Percentiles rank a stretch among this genome's conserved stretches.
phyloP scores from a whole-genome alignment of 2,329 filamentous ascomycete species.

The Didymella keratinophila region DNA sequence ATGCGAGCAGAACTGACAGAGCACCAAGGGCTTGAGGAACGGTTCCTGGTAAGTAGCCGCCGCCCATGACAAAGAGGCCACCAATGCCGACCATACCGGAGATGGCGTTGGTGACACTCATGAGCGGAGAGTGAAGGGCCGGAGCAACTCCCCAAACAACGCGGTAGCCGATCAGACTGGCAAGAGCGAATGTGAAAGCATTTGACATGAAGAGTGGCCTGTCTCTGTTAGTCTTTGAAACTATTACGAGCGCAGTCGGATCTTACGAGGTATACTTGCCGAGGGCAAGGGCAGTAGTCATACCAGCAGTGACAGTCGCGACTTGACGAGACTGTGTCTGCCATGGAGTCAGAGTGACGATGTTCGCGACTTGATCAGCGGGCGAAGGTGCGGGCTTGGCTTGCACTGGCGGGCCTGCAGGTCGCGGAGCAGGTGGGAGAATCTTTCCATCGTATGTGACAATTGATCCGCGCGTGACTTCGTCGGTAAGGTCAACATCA shows the following conservation, averaged over 20 bases:
- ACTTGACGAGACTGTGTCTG: conserved; percentile 82
- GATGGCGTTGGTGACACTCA: conserved; percentile 94
- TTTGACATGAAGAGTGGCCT: conserved; percentile 85
- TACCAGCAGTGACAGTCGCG: conserved; percentile 74
- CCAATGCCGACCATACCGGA: conserved; percentile 89
- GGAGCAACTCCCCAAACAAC: conserved; percentile 88
- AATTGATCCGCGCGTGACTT: conserved; percentile 85
- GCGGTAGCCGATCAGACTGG: conserved; percentile 85
- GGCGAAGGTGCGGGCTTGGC: conserved; percentile 51
- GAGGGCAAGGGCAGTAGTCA: conserved; percentile 76
- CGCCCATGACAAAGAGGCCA: conserved; percentile 87
- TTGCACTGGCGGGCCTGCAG: conserved; percentile 66
- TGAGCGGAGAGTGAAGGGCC: conserved; percentile 84
- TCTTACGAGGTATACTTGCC: conserved; percentile 75
- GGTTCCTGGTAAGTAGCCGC: conserved; percentile 68
- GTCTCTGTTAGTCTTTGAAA: conserved; percentile 5
- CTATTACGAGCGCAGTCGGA: neutral
- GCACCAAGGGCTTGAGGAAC: conserved; percentile 81
- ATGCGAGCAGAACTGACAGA: conserved; percentile 80
- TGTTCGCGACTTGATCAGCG: conserved; percentile 58
- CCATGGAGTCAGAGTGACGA: conserved; percentile 78
- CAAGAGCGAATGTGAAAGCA: conserved; percentile 82
- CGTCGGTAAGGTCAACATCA: conserved; percentile 80
- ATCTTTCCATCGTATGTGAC: conserved; percentile 81
- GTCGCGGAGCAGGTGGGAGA: conserved; percentile 76